Evolutionary conservation across 208 protist genomes (phyloP).

Genomic region (Blechomonas ayalai): DNA sequence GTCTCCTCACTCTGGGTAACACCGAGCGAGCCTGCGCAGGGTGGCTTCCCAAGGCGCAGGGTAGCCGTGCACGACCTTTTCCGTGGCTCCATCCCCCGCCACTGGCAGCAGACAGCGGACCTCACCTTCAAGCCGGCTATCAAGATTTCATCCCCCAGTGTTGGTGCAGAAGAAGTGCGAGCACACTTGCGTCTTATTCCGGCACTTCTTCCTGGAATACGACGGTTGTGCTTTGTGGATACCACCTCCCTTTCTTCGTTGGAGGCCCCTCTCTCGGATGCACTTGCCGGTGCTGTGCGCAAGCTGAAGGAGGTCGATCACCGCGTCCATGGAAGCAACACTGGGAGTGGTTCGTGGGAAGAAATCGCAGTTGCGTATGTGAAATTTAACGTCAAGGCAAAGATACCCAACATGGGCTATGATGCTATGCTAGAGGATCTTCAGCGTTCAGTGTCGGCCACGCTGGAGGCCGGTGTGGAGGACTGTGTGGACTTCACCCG

Average conservation of each 20-base stretch:
- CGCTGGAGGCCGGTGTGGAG: background rate
- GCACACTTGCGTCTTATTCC: slow-evolving; percentile 33
- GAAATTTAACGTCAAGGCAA: too few relatives aligned
- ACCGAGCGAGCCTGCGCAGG: background rate
- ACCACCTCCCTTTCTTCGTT: slow-evolving; percentile 34
- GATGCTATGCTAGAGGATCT: slow-evolving; percentile 19
- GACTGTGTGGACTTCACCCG: slow-evolving; percentile 7
- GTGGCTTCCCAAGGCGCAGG: background rate
- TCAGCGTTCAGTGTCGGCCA: background rate
- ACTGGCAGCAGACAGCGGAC: slow-evolving; percentile 76
- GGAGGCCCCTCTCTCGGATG: slow-evolving; percentile 50
- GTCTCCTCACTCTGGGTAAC: slow-evolving; percentile 68
- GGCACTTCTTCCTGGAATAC: slow-evolving; percentile 17
- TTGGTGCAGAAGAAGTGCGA: slow-evolving; percentile 21
- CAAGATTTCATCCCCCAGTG: slow-evolving; percentile 24
- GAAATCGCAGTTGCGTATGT: too few relatives aligned
- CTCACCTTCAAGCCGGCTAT: slow-evolving; percentile 63
- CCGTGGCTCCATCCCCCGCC: slow-evolving; percentile 69
- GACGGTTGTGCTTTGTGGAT: slow-evolving; percentile 41
- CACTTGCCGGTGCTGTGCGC: slow-evolving; percentile 27
- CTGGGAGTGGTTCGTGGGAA: too few relatives aligned
- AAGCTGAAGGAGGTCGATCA: slow-evolving; percentile 8
- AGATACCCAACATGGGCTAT: slow-evolving; percentile 19
- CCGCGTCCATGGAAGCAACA: too few relatives aligned
- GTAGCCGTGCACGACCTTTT: slow-evolving; percentile 51